These are phyloP conservation scores for Sporopachydermia quercuum DNA, from an alignment of 805 yeast species.

Conservation along the genomic window DNA sequence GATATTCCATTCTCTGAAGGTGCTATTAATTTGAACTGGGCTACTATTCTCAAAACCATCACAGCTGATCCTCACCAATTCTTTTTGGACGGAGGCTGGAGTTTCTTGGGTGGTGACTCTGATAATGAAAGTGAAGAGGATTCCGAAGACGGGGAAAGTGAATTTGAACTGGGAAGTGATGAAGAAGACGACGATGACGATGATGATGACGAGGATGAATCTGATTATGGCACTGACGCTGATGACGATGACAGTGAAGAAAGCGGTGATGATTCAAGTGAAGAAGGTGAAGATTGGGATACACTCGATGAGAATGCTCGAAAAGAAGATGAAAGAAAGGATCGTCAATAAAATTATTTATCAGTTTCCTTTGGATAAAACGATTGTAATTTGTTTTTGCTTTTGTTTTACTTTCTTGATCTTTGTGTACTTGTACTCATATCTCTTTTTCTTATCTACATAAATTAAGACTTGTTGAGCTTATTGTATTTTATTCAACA, in stretches of 20 bases:
- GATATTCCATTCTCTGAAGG: constrained; percentile 93
- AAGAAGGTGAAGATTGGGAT: constrained; percentile 36
- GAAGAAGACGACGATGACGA: constrained; percentile 50
- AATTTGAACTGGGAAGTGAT: constrained; percentile 47
- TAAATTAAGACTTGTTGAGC: too few species aligned
- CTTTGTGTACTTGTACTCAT: too few species aligned
- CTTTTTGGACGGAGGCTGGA: constrained; percentile 94
- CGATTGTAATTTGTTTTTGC: too few species aligned
- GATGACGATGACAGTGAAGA: constrained; percentile 19
- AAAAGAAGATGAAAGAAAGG: constrained; percentile 22
- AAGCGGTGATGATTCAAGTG: constrained; percentile 5
- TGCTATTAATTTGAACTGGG: constrained; percentile 91
- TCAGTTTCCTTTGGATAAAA: too few species aligned
- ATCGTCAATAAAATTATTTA: too few species aligned
- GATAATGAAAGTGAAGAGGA: constrained; percentile 60
- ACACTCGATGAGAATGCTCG: constrained; percentile 46
- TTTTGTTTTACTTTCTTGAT: too few species aligned
- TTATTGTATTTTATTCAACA: too few species aligned
- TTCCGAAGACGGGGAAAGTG: constrained; percentile 55
- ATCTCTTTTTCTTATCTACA: too few species aligned
- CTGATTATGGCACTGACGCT: constrained; percentile 19
- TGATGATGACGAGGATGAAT: constrained; percentile 32
- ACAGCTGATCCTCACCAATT: constrained; percentile 88
- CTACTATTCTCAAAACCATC: constrained; percentile 86
- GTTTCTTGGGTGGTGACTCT: constrained; percentile 77